A percentile compares a stretch with the other conserved stretches of the same genome.
Evolutionary conservation across 345 rosid genomes (phyloP).

Genomic region (Moricandia arvensis): DNA sequence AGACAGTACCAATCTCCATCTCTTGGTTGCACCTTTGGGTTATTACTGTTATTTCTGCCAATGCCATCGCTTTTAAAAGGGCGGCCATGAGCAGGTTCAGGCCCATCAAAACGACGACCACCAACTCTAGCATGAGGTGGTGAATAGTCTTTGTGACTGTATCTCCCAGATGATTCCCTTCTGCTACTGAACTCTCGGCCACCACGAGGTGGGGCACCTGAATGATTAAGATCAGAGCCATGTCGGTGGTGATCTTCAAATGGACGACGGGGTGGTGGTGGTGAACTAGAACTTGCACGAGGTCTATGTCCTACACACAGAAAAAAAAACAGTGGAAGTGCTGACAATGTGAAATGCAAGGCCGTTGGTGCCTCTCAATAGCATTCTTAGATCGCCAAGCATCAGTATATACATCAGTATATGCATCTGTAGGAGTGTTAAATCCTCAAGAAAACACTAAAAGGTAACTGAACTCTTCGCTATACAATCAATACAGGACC

Average conservation of each 20-base stretch:
- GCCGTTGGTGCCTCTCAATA: neutral
- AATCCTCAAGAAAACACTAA: neutral
- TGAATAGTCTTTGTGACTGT: constrained; percentile 66
- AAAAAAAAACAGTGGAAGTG: constrained; percentile 11
- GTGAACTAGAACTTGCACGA: constrained; percentile 79
- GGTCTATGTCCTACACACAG: constrained; percentile 65
- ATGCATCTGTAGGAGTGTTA: neutral
- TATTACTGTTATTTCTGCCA: constrained; percentile 52
- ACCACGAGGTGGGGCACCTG: constrained; percentile 46
- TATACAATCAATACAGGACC: neutral
- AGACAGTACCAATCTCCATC: constrained; percentile 91
- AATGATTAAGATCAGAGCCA: constrained; percentile 60
- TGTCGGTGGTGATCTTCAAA: constrained; percentile 57
- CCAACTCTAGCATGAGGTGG: constrained; percentile 65
- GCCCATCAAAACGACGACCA: constrained; percentile 65
- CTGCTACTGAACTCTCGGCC: constrained; percentile 53
- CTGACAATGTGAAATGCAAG: constrained; percentile 17
- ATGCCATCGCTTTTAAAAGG: constrained; percentile 49
- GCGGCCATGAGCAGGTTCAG: constrained; percentile 60
- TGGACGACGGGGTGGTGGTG: constrained; percentile 59
- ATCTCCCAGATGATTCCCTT: constrained; percentile 62
- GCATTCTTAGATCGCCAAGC: neutral
- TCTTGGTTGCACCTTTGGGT: constrained; percentile 81
- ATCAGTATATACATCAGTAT: neutral
- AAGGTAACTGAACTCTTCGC: constrained; percentile 5